Conservation (phyloP, 1,284 basidiomycete genomes). For the Schizophyllum amplum region DNA sequence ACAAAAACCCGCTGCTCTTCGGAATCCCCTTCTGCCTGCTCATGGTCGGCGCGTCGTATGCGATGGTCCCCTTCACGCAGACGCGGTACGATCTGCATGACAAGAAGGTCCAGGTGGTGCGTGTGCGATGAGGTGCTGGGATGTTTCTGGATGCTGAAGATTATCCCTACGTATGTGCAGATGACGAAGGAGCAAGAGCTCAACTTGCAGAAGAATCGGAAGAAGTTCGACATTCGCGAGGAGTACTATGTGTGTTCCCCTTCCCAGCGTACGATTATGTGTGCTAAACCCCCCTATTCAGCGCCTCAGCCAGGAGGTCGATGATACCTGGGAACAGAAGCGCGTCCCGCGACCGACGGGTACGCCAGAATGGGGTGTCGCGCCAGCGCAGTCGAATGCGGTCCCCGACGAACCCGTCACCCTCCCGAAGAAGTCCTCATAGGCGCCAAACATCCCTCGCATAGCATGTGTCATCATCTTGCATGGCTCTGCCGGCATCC, state of each 20-base stretch:
- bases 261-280: background rate
- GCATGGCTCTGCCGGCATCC: background rate
- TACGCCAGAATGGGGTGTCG: conserved; percentile 83
- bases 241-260: conserved; percentile 77
- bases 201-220: conserved; percentile 70
- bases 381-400: conserved; percentile 42
- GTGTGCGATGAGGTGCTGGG: too few species aligned
- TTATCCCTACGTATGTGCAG: conserved; percentile 24
- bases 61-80: conserved; percentile 78
- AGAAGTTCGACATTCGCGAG: conserved; percentile 88
- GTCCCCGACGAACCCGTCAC: background rate
- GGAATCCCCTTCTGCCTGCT: conserved; percentile 84
- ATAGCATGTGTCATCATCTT: too few species aligned
- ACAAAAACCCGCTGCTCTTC: conserved; percentile 55
- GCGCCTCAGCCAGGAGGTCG: conserved; percentile 54
- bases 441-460: too few species aligned
- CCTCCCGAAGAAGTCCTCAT: background rate
- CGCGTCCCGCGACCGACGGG: conserved; percentile 78
- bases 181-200: conserved; percentile 81
- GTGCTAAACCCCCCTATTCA: conserved; percentile 22
- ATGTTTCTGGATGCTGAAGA: background rate
- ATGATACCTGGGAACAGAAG: conserved; percentile 84
- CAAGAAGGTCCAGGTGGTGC: conserved; percentile 66
- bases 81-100: conserved; percentile 88
- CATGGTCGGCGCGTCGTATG: conserved; percentile 86